These are phyloP conservation scores for Trichoderma asperellum DNA, from an alignment of 2,329 filamentous ascomycete genomes.

Conservation along the genomic window DNA sequence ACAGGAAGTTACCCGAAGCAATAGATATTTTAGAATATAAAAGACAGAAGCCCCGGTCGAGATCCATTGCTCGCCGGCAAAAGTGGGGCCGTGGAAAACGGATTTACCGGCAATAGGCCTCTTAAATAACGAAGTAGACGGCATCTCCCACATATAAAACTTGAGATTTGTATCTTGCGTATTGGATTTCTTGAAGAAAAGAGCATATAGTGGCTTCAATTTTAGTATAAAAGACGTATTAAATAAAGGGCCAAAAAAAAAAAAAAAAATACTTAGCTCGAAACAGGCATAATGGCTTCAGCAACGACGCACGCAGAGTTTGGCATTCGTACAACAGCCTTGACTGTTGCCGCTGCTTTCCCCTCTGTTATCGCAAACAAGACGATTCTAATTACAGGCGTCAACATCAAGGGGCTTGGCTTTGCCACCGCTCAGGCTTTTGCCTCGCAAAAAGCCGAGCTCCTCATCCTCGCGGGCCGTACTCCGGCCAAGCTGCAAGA, in stretches of 20 bases:
- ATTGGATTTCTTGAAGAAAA: background rate
- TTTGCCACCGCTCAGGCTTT: slow-evolving; percentile 24
- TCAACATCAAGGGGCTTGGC: slow-evolving; percentile 25
- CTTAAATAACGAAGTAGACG: slow-evolving; percentile 1
- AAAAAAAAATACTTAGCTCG: background rate
- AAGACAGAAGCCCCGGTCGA: background rate
- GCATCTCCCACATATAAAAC: background rate
- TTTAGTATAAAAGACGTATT: too few species aligned
- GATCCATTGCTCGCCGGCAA: background rate
- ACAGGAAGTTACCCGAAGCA: background rate
- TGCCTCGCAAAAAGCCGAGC: slow-evolving; percentile 15
- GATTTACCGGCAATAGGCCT: slow-evolving; percentile 20
- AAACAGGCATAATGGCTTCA: background rate
- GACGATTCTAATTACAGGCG: slow-evolving; percentile 17
- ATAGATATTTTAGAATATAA: background rate
- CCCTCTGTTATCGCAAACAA: slow-evolving; percentile 4
- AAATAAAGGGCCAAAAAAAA: too few species aligned
- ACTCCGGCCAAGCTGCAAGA: slow-evolving; percentile 22
- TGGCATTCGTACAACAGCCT: slow-evolving; percentile 2
- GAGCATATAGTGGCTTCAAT: background rate
- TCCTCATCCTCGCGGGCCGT: slow-evolving; percentile 21
- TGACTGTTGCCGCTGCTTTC: slow-evolving; percentile 9
- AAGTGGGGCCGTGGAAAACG: slow-evolving; percentile 23
- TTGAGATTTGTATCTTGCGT: too few species aligned
- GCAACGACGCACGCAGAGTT: slow-evolving; percentile 20